Conservation (phyloP, 2,329 filamentous ascomycete species). For the Talaromyces sp. region DNA sequence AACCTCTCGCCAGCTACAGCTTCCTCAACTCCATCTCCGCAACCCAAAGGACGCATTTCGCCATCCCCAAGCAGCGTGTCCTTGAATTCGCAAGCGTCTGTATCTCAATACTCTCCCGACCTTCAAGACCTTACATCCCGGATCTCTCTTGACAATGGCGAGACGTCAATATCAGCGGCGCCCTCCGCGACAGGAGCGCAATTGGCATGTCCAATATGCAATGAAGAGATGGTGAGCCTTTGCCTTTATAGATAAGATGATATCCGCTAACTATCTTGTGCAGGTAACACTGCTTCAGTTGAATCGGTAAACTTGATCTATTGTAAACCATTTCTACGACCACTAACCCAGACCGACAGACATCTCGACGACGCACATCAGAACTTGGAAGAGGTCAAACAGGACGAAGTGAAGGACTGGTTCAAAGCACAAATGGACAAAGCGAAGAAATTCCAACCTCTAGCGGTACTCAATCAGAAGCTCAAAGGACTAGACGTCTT, state of each 20-base stretch:
- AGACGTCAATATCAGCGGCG: constrained; percentile 46
- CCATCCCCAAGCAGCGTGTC: constrained; percentile 72
- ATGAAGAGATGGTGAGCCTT: constrained; percentile 82
- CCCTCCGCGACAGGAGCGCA: constrained; percentile 59
- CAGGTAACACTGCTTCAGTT: constrained; percentile 88
- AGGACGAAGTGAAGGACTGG: constrained; percentile 95
- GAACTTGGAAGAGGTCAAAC: constrained; percentile 80
- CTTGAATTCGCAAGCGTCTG: constrained; percentile 70
- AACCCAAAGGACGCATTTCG: constrained; percentile 49
- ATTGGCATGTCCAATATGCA: constrained; percentile 95
- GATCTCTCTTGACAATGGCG: constrained; percentile 66
- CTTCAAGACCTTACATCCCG: constrained; percentile 76
- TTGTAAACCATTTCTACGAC: background rate
- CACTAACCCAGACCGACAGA: constrained; percentile 41
- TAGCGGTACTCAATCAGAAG: constrained; percentile 89
- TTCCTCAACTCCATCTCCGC: constrained; percentile 42
- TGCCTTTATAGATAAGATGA: background rate
- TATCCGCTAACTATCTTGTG: background rate
- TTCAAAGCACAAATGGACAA: constrained; percentile 93
- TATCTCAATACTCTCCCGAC: constrained; percentile 66
- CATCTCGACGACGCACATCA: constrained; percentile 87
- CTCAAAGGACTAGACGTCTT: constrained; percentile 89
- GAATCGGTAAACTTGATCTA: constrained; percentile 59
- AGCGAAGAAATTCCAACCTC: constrained; percentile 86
- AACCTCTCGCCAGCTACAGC: constrained; percentile 67